These are phyloP conservation scores for Debaryomyces singareniensis DNA, from an alignment of 1,139 yeast genomes.

Conservation along the genomic window DNA sequence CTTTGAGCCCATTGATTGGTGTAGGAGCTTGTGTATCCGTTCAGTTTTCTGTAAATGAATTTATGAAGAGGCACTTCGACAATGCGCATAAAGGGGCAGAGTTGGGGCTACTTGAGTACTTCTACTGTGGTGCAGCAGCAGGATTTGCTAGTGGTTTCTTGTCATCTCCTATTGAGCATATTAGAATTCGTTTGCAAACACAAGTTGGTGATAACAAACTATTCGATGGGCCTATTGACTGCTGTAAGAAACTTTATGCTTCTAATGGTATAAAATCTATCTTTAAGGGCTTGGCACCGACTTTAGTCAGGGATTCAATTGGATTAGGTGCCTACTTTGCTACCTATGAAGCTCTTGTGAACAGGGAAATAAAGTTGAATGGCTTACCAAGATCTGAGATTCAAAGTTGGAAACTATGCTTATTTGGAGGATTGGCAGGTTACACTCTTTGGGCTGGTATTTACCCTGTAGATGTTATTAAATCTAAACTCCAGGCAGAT, in stretches of 20 bases:
- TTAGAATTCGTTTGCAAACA: constrained; percentile 85
- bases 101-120: constrained; percentile 52
- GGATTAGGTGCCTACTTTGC: constrained; percentile 89
- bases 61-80: constrained; percentile 73
- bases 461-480: constrained; percentile 82
- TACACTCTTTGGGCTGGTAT: constrained; percentile 75
- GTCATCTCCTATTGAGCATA: constrained; percentile 90
- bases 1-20: constrained; percentile 77
- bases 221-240: constrained; percentile 77
- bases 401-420: constrained; percentile 80
- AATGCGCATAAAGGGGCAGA: constrained; percentile 34
- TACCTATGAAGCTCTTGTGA: constrained; percentile 80
- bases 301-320: constrained; percentile 73
- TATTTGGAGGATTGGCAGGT: constrained; percentile 82
- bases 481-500: constrained; percentile 84
- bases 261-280: constrained; percentile 53
- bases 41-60: constrained; percentile 79
- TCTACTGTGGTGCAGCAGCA: constrained; percentile 78
- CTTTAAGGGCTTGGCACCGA: constrained; percentile 75
- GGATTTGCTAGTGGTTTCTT: constrained; percentile 84
- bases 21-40: constrained; percentile 93
- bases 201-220: constrained; percentile 48
- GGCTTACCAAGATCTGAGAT: constrained; percentile 54
- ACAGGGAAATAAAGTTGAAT: constrained; percentile 42
- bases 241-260: constrained; percentile 53